Evolutionary conservation across 306 rosid species (phyloP).

Genomic region (Canavalia ensiformis): DNA sequence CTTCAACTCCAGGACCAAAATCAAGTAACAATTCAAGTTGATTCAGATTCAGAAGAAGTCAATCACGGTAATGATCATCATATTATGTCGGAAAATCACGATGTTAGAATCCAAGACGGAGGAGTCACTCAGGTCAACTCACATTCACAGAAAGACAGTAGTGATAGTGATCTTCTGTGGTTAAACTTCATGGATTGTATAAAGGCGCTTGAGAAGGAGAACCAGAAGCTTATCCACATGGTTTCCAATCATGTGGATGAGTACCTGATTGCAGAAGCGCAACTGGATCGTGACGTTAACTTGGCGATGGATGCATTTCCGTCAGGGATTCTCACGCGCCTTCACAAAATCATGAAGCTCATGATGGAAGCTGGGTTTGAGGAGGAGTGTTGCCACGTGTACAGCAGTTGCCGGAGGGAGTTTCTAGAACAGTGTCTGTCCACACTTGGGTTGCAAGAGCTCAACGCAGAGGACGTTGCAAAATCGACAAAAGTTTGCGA

Average conservation of each 20-base stretch:
- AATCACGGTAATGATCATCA: background rate
- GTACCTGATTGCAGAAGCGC: background rate
- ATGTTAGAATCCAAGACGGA: background rate
- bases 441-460: conserved; percentile 54
- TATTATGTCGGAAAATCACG: background rate
- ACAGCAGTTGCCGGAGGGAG: conserved; percentile 70
- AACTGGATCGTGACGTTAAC: conserved; percentile 47
- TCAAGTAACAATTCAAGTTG: background rate
- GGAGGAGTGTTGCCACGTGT: conserved; percentile 70
- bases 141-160: background rate
- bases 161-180: background rate
- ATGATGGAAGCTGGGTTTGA: conserved; percentile 72
- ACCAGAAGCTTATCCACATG: background rate
- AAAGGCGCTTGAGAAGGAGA: background rate
- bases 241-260: background rate
- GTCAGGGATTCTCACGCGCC: conserved; percentile 60
- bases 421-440: conserved; percentile 70
- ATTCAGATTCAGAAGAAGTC: background rate
- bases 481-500: conserved; percentile 67
- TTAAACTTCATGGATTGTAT: background rate
- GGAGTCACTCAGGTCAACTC: background rate
- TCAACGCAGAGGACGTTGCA: conserved; percentile 67
- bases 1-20: background rate
- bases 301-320: conserved; percentile 69
- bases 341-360: conserved; percentile 71